Percentiles rank a stretch among this genome's conserved stretches.
Evolutionary conservation across 331 rosid species (phyloP).

Genomic region (Pyrus hybrid): DNA sequence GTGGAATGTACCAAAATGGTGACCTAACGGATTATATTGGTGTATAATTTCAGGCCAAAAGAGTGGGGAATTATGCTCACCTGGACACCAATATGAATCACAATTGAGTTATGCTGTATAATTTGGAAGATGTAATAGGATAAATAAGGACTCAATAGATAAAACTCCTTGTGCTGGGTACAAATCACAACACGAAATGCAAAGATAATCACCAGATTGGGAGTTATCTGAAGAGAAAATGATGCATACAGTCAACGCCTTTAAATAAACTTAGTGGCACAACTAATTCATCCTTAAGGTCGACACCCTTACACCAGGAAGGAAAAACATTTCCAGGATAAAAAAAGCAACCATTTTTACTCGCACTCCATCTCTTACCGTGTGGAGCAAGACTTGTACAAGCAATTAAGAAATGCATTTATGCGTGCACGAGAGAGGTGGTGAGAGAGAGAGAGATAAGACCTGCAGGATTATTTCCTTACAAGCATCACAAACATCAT

Average conservation of each 20-base stretch:
- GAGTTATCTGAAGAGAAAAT: background rate
- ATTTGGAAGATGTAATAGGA: too few relatives aligned
- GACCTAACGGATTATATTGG: too few relatives aligned
- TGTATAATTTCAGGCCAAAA: too few relatives aligned
- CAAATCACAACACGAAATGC: background rate
- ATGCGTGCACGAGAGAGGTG: too few relatives aligned
- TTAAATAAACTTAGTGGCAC: background rate
- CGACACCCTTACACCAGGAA: background rate
- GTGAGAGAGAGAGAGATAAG: background rate
- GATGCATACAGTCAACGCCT: background rate
- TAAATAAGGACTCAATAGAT: too few relatives aligned
- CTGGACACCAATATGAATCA: too few relatives aligned
- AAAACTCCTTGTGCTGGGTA: background rate
- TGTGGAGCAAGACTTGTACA: too few relatives aligned
- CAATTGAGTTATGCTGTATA: too few relatives aligned
- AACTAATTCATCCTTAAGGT: background rate
- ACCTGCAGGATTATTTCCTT: background rate
- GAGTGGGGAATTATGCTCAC: too few relatives aligned
- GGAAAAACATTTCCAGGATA: slow-evolving; percentile 1
- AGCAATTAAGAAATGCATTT: background rate
- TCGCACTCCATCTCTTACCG: background rate
- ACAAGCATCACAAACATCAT: background rate
- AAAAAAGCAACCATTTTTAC: background rate
- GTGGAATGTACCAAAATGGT: too few relatives aligned
- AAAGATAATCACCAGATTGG: background rate